These are phyloP conservation scores for Myxozyma kluyveri DNA, from an alignment of 805 yeast species.

Conservation along the genomic window DNA sequence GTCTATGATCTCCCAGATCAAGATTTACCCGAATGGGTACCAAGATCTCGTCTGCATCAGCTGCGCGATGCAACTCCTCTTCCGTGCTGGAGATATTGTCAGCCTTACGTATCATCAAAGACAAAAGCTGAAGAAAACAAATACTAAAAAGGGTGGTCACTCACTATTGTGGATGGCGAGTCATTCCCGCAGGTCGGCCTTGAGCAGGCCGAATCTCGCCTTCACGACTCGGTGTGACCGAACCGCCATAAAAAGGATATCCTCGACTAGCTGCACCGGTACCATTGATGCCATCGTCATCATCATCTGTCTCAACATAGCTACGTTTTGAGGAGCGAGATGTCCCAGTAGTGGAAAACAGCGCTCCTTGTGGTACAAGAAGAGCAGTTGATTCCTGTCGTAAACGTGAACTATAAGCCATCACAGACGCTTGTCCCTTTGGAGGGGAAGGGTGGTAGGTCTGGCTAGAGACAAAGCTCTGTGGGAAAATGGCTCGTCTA, in stretches of 20 bases:
- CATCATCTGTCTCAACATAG: conserved; percentile 27
- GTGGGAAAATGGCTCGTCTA: no score
- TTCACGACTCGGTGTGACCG: no score
- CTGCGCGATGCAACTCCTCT: conserved; percentile 40
- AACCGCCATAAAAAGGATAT: no score
- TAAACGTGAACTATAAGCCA: conserved; percentile 27
- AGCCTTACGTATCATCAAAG: neutral
- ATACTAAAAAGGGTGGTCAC: neutral
- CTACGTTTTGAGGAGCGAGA: conserved; percentile 25
- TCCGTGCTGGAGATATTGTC: conserved; percentile 32
- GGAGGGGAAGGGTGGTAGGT: no score
- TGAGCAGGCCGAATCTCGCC: conserved; percentile 6
- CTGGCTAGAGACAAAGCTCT: no score
- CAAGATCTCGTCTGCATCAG: conserved; percentile 46
- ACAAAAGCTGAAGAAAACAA: neutral
- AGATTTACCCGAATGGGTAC: conserved; percentile 67
- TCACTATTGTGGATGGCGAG: conserved; percentile 21
- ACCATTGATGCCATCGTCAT: conserved; percentile 18
- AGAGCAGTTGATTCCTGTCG: conserved; percentile 26
- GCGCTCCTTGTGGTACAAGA: conserved; percentile 26
- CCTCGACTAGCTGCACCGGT: conserved; percentile 3
- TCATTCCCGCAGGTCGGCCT: conserved; percentile 21
- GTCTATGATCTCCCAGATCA: conserved; percentile 53
- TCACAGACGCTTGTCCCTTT: conserved; percentile 28
- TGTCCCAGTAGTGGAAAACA: conserved; percentile 23